These are phyloP conservation scores for Crithidia sp. DNA, from an alignment of 208 protist species.

Conservation along the genomic window DNA sequence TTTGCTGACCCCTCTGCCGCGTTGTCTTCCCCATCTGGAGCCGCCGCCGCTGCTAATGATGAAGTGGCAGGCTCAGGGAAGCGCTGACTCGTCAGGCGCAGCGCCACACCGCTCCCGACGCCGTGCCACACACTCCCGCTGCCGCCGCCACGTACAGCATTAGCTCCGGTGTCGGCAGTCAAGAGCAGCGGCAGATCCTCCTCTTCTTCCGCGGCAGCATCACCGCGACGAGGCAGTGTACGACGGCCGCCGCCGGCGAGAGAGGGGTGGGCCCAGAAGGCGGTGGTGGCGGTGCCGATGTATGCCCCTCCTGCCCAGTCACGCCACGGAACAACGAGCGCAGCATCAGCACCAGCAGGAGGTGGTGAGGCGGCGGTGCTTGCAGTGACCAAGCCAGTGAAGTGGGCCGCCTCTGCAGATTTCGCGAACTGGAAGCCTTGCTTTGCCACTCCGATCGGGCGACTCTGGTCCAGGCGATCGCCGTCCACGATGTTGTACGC, in stretches of 20 bases:
- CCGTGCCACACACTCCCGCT: constrained; percentile 17
- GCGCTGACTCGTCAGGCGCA: constrained; percentile 34
- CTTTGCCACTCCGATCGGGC: constrained; percentile 15
- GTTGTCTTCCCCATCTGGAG: neutral
- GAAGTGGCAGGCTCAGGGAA: constrained; percentile 11
- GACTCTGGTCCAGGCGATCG: constrained; percentile 24
- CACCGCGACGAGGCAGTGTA: neutral
- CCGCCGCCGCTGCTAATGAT: neutral
- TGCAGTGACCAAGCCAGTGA: neutral
- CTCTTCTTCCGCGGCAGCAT: neutral
- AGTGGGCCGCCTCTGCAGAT: constrained; percentile 28
- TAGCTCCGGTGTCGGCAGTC: neutral
- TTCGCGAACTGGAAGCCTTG: constrained; percentile 24
- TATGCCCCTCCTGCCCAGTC: constrained; percentile 38
- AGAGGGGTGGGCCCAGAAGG: constrained; percentile 30
- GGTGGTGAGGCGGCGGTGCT: neutral
- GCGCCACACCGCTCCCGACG: constrained; percentile 34
- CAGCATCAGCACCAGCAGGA: too few species aligned
- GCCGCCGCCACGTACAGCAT: neutral
- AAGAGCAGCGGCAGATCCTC: neutral
- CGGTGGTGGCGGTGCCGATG: constrained; percentile 25
- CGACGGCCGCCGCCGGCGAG: constrained; percentile 27
- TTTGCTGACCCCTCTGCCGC: neutral
- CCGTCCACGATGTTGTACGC: constrained; percentile 37
- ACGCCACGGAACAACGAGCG: constrained; percentile 27